Percentiles rank a stretch among this genome's conserved stretches.
Evolutionary conservation across 495 filamentous ascomycete genomes (phyloP).

Genomic region (Hyaloscypha hepaticicola): DNA sequence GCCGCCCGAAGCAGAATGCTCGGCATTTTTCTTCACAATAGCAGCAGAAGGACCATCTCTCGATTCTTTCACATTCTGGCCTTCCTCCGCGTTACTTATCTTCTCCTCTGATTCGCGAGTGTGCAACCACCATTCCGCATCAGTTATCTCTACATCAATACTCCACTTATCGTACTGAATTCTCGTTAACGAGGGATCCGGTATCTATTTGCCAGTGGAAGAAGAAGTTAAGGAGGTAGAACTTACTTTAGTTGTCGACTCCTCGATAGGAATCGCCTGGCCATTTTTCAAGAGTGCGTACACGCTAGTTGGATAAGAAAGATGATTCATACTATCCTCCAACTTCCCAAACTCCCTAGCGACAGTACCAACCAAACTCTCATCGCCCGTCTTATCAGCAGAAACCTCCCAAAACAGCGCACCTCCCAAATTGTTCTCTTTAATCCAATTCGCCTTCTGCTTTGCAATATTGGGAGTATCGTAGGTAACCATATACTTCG

Average conservation of each 20-base stretch:
- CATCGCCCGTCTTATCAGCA: conserved; percentile 63
- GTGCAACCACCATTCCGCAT: no score
- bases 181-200: no score
- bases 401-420: conserved; percentile 96
- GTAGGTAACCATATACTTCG: conserved; percentile 68
- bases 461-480: conserved; percentile 63
- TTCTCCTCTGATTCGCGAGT: no score
- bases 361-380: conserved; percentile 68
- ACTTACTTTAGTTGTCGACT: not conserved
- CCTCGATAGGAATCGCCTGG: not conserved
- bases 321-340: not conserved
- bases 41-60: no score
- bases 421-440: conserved; percentile 64
- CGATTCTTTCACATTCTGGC: no score
- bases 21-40: no score
- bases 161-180: no score
- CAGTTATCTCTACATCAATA: no score
- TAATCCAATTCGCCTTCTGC: conserved; percentile 67
- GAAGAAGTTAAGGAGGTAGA: no score
- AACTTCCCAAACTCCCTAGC: conserved; percentile 41
- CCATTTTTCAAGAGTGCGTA: not conserved
- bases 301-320: not conserved
- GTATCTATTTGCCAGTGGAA: no score
- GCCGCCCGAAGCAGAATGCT: no score
- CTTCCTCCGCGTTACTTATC: no score